Percentiles rank a stretch among this genome's conserved stretches.
Conservation (phyloP, 345 rosid species). For the Salix viminalis region DNA sequence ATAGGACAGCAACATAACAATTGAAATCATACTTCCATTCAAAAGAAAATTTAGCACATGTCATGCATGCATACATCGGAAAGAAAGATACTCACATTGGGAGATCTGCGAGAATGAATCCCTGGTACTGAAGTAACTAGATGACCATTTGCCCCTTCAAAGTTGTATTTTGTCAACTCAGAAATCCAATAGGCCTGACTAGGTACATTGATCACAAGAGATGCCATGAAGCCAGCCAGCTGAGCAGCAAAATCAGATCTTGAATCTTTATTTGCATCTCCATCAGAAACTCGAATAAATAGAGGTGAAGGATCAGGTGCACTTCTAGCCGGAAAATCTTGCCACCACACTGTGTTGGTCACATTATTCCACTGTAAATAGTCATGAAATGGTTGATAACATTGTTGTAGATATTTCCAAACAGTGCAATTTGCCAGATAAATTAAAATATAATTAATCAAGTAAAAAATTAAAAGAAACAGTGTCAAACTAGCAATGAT, state of each 20-base stretch:
- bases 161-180: slow-evolving; percentile 72
- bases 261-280: slow-evolving; percentile 32
- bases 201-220: slow-evolving; percentile 75
- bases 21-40: background rate
- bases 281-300: slow-evolving; percentile 40
- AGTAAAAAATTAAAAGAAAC: background rate
- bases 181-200: slow-evolving; percentile 77
- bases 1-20: background rate
- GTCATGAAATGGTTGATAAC: slow-evolving; percentile 14
- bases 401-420: background rate
- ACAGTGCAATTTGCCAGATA: background rate
- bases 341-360: slow-evolving; percentile 97
- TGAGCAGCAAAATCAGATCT: slow-evolving; percentile 78
- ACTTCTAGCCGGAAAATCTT: slow-evolving; percentile 77
- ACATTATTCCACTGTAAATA: slow-evolving; percentile 75
- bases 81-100: slow-evolving; percentile 34
- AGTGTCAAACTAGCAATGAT: background rate
- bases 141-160: slow-evolving; percentile 61
- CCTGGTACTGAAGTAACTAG: slow-evolving; percentile 86
- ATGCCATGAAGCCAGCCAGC: slow-evolving; percentile 82
- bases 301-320: slow-evolving; percentile 63
- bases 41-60: background rate
- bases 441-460: background rate
- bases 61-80: background rate
- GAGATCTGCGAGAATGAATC: slow-evolving; percentile 52